Evolutionary conservation across 2,329 filamentous ascomycete genomes (phyloP), one percentile per base, ranked within the genome.

Genomic region (Fusarium irregulare): DNA sequence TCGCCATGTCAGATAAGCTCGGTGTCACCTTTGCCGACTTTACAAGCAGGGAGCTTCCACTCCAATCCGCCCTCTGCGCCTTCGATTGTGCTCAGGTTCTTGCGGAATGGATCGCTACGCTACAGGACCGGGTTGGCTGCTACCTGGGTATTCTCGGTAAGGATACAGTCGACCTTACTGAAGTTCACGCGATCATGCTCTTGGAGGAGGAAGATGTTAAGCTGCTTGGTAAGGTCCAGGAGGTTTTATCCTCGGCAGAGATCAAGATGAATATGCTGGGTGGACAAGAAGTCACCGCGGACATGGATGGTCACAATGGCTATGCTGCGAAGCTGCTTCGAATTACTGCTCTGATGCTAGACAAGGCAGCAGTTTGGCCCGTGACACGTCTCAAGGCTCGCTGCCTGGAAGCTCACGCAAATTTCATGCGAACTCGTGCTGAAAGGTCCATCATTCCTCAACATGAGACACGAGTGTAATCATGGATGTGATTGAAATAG

Each of bases 51-150:
- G 94, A 98, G 76, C 85, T 98, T 14, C 94, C 96, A 0, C 88
- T 97, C 41, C 95, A 97, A 77, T 94, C 93, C 16, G 93, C 94
- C 2, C 90, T 98, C 85, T 98, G 95, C 79, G 91, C 92, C 7
- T 97, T 97, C 75, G 95, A 98, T 76, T 98, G 95, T 76, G 92
- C 93, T 4, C 94, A 98, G 76, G 93, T 98, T 2, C 87, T 99
- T 32, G 93, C 93, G 1, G 95, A 98, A 80, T 99, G 95, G 95
- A 88, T 96, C 42, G 92, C 93, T 7, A 96, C 94, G 2, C 88
- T 98, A 6, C 96, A 99, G 79, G 94, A 98, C 76, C 91, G 96
- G 11, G 92, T 98, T n/a, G 95, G 95, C 0, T 89, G 90, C 7
- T 97, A 96, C 75, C 80, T 98, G 8, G 95, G 95, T 7, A 89